Evolutionary conservation across 805 yeast species (phyloP).

Genomic region (Candida pini): DNA sequence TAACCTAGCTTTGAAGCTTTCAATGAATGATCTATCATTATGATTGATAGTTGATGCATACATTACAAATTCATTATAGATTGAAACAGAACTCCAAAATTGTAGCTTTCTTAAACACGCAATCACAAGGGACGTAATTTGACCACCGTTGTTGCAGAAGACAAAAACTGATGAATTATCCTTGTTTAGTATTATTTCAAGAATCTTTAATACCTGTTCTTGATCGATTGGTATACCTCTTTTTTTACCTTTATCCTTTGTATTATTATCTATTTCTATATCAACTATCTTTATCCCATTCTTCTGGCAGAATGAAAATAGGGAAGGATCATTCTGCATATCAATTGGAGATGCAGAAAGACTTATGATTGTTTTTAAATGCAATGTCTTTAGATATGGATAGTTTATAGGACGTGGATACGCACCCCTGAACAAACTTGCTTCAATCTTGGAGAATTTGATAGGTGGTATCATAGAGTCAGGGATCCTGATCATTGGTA

Average conservation of each 20-base stretch:
- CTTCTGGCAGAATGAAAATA: conserved; percentile 46
- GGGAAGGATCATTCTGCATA: conserved; percentile 41
- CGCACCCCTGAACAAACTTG: conserved; percentile 74
- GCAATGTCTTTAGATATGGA: conserved; percentile 58
- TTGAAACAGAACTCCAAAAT: conserved; percentile 85
- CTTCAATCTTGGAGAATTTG: conserved; percentile 66
- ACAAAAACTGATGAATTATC: conserved; percentile 67
- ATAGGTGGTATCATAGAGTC: conserved; percentile 61
- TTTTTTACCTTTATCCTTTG: conserved; percentile 72
- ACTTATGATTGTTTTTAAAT: conserved; percentile 67
- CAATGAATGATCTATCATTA: conserved; percentile 80
- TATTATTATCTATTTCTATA: conserved; percentile 52
- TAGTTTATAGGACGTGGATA: conserved; percentile 76
- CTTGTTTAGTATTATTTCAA: conserved; percentile 56
- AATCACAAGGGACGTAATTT: conserved; percentile 73
- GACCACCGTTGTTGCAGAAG: conserved; percentile 89
- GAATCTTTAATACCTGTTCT: conserved; percentile 50
- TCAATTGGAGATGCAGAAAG: conserved; percentile 73
- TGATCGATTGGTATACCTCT: conserved; percentile 77
- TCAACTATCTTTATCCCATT: conserved; percentile 63
- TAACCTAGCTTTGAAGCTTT: conserved; percentile 64
- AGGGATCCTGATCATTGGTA: conserved; percentile 12
- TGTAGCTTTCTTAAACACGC: conserved; percentile 83
- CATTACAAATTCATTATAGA: conserved; percentile 76
- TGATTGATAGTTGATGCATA: conserved; percentile 74